Percentiles rank a stretch among this genome's conserved stretches.
phyloP scores from a whole-genome alignment of 345 rosid genomes.

The Lepidium aucheri region DNA sequence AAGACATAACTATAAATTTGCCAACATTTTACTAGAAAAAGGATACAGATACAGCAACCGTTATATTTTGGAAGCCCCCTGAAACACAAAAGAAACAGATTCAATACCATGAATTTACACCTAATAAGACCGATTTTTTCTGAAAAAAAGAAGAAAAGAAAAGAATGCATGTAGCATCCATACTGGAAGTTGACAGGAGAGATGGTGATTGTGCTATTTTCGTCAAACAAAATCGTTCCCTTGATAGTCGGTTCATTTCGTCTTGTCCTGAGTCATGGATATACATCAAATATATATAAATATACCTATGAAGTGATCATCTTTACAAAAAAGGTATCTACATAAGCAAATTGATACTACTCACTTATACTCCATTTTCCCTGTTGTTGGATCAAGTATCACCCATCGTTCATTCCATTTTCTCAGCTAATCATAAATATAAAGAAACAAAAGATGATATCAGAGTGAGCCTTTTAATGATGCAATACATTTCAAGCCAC shows the following conservation, averaged over 20 bases:
- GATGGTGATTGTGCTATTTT: slow-evolving; percentile 69
- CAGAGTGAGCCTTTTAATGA: not conserved
- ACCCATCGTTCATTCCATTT: slow-evolving; percentile 99
- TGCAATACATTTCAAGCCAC: not conserved
- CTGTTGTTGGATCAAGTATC: slow-evolving; percentile 90
- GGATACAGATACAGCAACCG: slow-evolving; percentile 99
- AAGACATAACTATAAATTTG: not conserved
- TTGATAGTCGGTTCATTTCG: slow-evolving; percentile 82
- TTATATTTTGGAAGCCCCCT: slow-evolving; percentile 96
- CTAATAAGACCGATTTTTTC: not conserved
- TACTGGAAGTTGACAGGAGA: slow-evolving; percentile 98
- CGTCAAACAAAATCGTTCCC: slow-evolving; percentile 77
- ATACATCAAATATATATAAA: not conserved
- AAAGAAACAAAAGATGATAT: not conserved
- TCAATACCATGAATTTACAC: not conserved
- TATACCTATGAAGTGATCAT: not conserved
- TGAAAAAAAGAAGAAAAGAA: not conserved
- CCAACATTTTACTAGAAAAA: not conserved
- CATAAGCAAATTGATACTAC: slow-evolving; percentile 16
- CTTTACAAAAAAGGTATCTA: not conserved
- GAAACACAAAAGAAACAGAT: slow-evolving; percentile 23
- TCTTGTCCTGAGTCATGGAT: slow-evolving; percentile 49
- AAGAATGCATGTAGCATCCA: slow-evolving; percentile 17
- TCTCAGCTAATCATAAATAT: slow-evolving; percentile 48
- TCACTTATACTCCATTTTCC: slow-evolving; percentile 93